Base-by-base conservation (phyloP, 2,329 filamentous ascomycete species). In the Aspergillus vadensis region DNA sequence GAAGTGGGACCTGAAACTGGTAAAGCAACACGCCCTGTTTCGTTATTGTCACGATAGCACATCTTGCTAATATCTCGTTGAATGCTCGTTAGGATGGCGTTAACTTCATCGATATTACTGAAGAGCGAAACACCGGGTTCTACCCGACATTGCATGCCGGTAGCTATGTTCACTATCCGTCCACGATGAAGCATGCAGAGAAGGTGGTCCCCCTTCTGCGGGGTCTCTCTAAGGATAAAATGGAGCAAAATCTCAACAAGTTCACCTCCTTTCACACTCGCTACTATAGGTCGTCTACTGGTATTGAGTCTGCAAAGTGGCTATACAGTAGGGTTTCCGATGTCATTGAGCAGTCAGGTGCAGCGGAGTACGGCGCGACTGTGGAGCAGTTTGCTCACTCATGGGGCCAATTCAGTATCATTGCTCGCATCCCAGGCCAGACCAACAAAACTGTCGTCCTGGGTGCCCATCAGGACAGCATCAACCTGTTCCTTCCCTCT, bases 81-180 rank as follows among this genome's bases (percentile, higher is more conserved):
- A 19, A 25, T 41, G 41, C 17, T 17, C 19, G 17, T 32, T 69
- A 96, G 91, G 84, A 91, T 73, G 92, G 92, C 70, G 83, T 88
- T 67, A 90, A 88, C 71, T 98, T 98, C 83, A 96, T 98, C 84
- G 94, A 98, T 79, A 93, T 98, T 71, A 97, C 95, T 62, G 85
- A 91, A 41, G 76, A 78, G 58, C 69, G 66, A 44, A 86, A 88
- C 58, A 81, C 82, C 55, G 84, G 90, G 53, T 83, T 90, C 63
- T 90, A 89, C 61, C 70, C 81, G 32, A 67, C 72, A 60, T 57
- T 74, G 43, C 57, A 74, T 74, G 59, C 74, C 69, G 67, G 68
- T 68, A 64, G 65, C 57, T 67, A 84, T 63, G 81, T 88, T 65
- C 81, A 78, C 50, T 96, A 89, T 73, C 92, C 92, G 1, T 79